A percentile compares a stretch with the other conserved stretches of the same genome.
These are phyloP conservation scores for Antarctomyces pellizariae DNA, from an alignment of 495 filamentous ascomycete genomes.

Conservation along the genomic window DNA sequence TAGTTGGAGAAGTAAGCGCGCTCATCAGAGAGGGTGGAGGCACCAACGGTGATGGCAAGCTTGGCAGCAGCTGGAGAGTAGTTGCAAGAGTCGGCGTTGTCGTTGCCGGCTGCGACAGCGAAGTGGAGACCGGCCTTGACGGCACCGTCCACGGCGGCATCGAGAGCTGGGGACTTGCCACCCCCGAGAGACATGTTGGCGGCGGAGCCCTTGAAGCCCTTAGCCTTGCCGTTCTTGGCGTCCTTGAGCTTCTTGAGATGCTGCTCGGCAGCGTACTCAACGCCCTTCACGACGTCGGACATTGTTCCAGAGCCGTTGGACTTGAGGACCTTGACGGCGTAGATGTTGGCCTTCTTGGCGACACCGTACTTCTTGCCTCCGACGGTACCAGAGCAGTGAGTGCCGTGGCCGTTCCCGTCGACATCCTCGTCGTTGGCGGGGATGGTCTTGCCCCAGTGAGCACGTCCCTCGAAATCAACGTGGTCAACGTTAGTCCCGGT, in stretches of 20 bases:
- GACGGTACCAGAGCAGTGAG: conserved; percentile 96
- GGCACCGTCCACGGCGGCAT: conserved; percentile 82
- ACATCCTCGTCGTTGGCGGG: conserved; percentile 59
- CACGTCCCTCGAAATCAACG: conserved; percentile 92
- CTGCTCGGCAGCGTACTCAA: conserved; percentile 73
- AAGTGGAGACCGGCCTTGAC: conserved; percentile 84
- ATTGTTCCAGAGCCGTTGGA: conserved; percentile 97
- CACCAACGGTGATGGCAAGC: conserved; percentile 89
- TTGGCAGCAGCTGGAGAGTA: conserved; percentile 94
- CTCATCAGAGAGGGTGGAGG: conserved; percentile 78
- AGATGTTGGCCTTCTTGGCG: conserved; percentile 91
- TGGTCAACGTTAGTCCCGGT: conserved; percentile 86
- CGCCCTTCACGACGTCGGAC: conserved; percentile 95
- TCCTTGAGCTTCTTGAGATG: conserved; percentile 51
- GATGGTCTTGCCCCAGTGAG: conserved; percentile 91
- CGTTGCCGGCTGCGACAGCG: conserved; percentile 93
- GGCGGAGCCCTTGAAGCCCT: conserved; percentile 93
- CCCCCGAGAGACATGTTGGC: conserved; percentile 99
- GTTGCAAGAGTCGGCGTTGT: conserved; percentile 96
- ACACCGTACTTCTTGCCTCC: conserved; percentile 98
- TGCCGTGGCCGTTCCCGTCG: conserved; percentile 97
- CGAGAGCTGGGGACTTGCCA: conserved; percentile 76
- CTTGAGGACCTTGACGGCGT: conserved; percentile 91
- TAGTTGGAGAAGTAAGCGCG: conserved; percentile 99
- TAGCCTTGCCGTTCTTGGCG: conserved; percentile 59